Conservation (phyloP, 176 grass and related monocot genomes). For the Cenchrus fungigraminus region DNA sequence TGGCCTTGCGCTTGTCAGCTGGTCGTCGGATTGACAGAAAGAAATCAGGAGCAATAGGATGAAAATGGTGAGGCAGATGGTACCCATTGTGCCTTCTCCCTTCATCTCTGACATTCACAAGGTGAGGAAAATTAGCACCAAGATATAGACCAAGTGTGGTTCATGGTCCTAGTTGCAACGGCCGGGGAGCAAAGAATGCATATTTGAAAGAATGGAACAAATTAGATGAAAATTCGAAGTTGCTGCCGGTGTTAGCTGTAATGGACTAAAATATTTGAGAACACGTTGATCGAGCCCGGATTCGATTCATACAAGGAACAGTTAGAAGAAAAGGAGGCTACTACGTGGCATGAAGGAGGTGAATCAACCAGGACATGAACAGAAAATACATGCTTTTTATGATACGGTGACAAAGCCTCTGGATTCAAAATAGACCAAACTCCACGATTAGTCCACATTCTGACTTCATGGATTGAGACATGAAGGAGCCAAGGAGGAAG, state of each 20-base stretch:
- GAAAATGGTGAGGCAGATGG: neutral
- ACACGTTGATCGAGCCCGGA: neutral
- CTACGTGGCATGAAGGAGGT: conserved; percentile 9
- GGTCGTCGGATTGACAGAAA: conserved; percentile 30
- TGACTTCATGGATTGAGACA: conserved; percentile 25
- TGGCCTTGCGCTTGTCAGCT: conserved; percentile 10
- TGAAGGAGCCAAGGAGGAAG: neutral
- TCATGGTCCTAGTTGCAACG: neutral
- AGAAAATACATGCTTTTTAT: neutral
- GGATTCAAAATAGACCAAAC: neutral
- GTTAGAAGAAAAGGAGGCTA: neutral
- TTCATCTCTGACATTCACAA: neutral
- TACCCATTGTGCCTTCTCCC: neutral
- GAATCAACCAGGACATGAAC: neutral
- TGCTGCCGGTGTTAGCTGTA: neutral
- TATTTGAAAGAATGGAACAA: neutral
- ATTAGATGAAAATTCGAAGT: neutral
- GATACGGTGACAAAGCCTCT: neutral
- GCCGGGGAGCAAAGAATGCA: neutral
- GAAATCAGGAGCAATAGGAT: conserved; percentile 21
- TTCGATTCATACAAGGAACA: neutral
- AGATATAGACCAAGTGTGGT: neutral
- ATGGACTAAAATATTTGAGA: neutral
- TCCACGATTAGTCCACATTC: conserved; percentile 3
- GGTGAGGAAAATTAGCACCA: neutral